phyloP scores from a whole-genome alignment of 139 green algal genomes.

The Picochlorum sp. region DNA sequence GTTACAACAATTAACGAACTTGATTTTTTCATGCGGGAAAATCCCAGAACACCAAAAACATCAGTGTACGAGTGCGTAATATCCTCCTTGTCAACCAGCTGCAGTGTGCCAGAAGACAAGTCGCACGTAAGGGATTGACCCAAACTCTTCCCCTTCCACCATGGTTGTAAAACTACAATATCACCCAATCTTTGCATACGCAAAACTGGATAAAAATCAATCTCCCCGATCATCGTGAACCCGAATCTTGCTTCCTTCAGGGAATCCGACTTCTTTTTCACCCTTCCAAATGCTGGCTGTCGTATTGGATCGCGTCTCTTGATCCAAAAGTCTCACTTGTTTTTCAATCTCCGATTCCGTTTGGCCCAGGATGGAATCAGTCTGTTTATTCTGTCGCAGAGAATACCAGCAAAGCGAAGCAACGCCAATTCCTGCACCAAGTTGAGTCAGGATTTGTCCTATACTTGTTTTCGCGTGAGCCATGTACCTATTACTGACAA shows the following conservation, averaged over 20 bases:
- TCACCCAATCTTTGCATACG: conserved; percentile 30
- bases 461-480: conserved; percentile 24
- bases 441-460: conserved; percentile 26
- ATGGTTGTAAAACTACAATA: conserved; percentile 36
- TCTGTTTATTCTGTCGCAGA: conserved; percentile 7
- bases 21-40: conserved; percentile 30
- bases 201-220: conserved; percentile 26
- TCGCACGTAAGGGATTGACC: conserved; percentile 32
- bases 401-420: neutral
- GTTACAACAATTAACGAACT: conserved; percentile 50
- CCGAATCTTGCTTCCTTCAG: neutral
- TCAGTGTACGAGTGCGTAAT: conserved; percentile 16
- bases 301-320: conserved; percentile 13
- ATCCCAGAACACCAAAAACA: conserved; percentile 38
- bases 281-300: conserved; percentile 16
- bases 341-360: neutral
- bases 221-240: neutral
- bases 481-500: conserved; percentile 17
- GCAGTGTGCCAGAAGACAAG: conserved; percentile 30
- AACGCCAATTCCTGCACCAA: conserved; percentile 4
- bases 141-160: conserved; percentile 7
- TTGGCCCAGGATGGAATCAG: neutral
- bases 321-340: neutral
- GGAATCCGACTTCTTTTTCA: conserved; percentile 1
- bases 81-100: conserved; percentile 18